Base-by-base conservation (phyloP, 2,329 filamentous ascomycete genomes). In the Colletotrichum sp. region DNA sequence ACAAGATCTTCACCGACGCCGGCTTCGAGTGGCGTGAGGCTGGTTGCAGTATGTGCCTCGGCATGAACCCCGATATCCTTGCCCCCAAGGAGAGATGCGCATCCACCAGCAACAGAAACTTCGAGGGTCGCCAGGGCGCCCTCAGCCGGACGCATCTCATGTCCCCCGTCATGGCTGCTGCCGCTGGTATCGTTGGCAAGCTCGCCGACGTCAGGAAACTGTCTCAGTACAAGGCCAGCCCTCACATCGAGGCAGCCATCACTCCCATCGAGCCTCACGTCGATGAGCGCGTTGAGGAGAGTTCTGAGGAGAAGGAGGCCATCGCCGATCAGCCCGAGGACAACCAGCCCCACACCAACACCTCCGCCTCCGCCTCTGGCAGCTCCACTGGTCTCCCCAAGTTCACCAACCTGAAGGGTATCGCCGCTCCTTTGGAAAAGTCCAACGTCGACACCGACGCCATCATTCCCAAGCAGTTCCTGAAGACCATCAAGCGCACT, bases 1-100 rank as follows among this genome's bases (percentile, higher is more conserved):
- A 99, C 86, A 95, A 96, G 88, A 94, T 98, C 82, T 99, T 99
- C 86, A 82, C 88, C 10, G 95, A 98, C 77, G 96, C 97, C 65
- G 97, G 97, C 9, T 99, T 99, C 79, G 96, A 99, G 85, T 99
- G 96, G 96, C 93, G 97, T 83, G 97, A 99, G 88, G 97, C 97
- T 79, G 97, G 97, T 66, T 99, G 97, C 91, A 98, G 95, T 78
- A 99, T 99, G 97, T 99, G 97, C 84, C 91, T 99, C 71, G 97
- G 97, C 84, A 99, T 99, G 96, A 99, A 99, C 89, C 96, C 97
- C 0, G 97, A 99, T 84, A 99, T 99, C 78, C 91, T 99, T 63
- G 93, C 96, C 3, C 96, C 97, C 70, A 92, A 94, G 84, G 97
- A 99, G 87, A 93, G 97, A 82, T 99, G 97, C 84, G 97, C 97